Base-by-base conservation (phyloP, 768 basidiomycete genomes). In the Leccinum uliginosum region DNA sequence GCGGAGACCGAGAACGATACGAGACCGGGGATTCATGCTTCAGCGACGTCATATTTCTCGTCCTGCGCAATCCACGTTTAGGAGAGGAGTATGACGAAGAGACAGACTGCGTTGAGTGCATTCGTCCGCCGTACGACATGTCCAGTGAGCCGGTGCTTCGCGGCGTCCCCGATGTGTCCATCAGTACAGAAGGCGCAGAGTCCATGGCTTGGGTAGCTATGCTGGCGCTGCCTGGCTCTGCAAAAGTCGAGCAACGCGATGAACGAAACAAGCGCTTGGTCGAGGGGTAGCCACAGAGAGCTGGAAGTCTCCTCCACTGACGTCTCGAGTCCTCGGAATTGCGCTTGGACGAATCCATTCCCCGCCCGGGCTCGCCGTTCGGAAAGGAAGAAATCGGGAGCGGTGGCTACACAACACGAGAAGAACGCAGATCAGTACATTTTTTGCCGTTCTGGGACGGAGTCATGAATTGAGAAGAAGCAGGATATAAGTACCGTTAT, bases 61-160 rank as follows among this genome's bases (percentile, higher is more conserved):
- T 73, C 54, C 76, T 75, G 51, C 76, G 75, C 11, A 80, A 61
- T 14, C 71, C 73, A n/a, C 69, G 74, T 17, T 48, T 61, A 58
- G 71, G 70, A 40, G 62, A 68, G 51, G 60, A 65, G 23, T 57
- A 63, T 26, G 66, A 70, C 1, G 71, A 68, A 1, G 65, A 60
- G 40, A 61, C 15, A 26, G 66, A 71, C 48, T 53, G 46, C 48
- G 61, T 66, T 38, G 70, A 64, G 46, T 50, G 55, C 58, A 56
- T 58, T 24, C 55, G 59, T 6, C 53, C 46, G 6, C 48, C 50
- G 43, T 61, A 52, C n/a, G 61, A 62, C 57, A 54, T 58, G 14
- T 58, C 59, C 57, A 63, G 26, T 35, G 63, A 61, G 14, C 59
- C 59, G 46, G 62, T 61, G 43, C 62, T 69, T 43, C 62, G 59